Conservation (phyloP, 805 yeast species). For the Saccharomycopsis sp. region DNA sequence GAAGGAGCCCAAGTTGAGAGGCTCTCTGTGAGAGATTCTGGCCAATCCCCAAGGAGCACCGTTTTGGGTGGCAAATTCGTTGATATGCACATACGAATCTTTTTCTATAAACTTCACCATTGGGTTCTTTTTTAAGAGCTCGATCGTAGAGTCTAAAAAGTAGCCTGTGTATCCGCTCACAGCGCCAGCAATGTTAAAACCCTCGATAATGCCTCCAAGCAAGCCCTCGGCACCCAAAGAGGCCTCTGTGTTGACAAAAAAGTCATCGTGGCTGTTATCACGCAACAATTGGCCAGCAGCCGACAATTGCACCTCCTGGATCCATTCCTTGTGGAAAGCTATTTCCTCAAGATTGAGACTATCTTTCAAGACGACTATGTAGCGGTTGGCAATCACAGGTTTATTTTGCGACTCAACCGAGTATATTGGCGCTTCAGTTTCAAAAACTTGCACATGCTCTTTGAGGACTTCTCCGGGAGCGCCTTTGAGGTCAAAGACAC, state of each 20-base stretch:
- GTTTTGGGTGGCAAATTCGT: constrained; percentile 44
- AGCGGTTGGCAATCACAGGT: constrained; percentile 60
- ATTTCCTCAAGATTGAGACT: constrained; percentile 46
- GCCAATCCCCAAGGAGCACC: constrained; percentile 77
- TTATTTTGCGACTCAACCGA: constrained; percentile 36
- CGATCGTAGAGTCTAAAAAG: constrained; percentile 70
- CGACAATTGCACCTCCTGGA: constrained; percentile 45
- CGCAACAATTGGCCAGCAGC: constrained; percentile 33
- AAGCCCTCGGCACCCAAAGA: constrained; percentile 22
- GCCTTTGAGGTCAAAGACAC: neutral
- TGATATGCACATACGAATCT: constrained; percentile 50
- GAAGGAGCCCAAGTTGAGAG: constrained; percentile 52
- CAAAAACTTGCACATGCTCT: neutral
- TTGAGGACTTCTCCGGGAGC: too few species aligned
- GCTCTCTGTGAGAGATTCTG: constrained; percentile 58
- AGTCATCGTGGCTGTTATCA: constrained; percentile 30
- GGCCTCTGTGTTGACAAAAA: constrained; percentile 31
- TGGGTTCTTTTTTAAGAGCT: constrained; percentile 63
- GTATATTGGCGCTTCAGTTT: constrained; percentile 38
- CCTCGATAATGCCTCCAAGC: constrained; percentile 17
- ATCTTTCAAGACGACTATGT: constrained; percentile 79
- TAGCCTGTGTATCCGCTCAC: constrained; percentile 80
- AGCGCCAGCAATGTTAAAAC: constrained; percentile 48
- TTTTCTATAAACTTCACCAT: constrained; percentile 58
- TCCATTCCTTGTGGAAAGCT: constrained; percentile 62